These are phyloP conservation scores for Yamadazyma sp. DNA, from an alignment of 1,139 yeast genomes.

Conservation along the genomic window DNA sequence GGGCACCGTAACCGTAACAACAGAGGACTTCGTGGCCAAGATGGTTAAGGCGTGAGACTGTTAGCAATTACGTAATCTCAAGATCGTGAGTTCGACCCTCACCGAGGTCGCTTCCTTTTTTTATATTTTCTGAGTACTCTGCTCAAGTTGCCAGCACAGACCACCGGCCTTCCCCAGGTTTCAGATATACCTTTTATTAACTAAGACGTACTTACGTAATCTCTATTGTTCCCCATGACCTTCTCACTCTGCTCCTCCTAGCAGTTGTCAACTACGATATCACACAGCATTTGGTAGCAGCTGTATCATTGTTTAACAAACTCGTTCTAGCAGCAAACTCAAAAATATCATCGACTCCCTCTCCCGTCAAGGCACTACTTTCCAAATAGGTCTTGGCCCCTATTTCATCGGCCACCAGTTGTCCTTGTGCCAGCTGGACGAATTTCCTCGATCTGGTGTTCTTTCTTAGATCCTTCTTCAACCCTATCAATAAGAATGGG, in stretches of 20 bases:
- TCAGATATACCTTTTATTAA: not conserved
- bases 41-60: constrained; percentile 47
- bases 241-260: too few relatives aligned
- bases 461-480: constrained; percentile 64
- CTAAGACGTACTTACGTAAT: not conserved
- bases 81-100: constrained; percentile 46
- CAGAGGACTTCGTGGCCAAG: constrained; percentile 42
- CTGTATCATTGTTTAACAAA: constrained; percentile 38
- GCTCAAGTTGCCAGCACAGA: too few relatives aligned
- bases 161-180: too few relatives aligned
- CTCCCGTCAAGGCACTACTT: constrained; percentile 77
- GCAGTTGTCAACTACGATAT: too few relatives aligned
- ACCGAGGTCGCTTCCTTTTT: constrained; percentile 29
- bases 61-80: constrained; percentile 29
- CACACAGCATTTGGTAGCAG: constrained; percentile 33
- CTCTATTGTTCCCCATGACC: too few relatives aligned
- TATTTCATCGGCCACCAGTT: constrained; percentile 59
- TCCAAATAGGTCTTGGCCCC: constrained; percentile 73
- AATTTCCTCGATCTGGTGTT: constrained; percentile 34
- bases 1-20: not conserved
- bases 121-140: too few relatives aligned
- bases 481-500: constrained; percentile 66
- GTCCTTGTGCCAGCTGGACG: constrained; percentile 57
- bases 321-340: constrained; percentile 76
- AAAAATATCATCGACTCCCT: constrained; percentile 79